Percentiles rank a stretch among this genome's conserved stretches.
Evolutionary conservation across 345 rosid genomes (phyloP).

Genomic region (Lumnitzera littorea): DNA sequence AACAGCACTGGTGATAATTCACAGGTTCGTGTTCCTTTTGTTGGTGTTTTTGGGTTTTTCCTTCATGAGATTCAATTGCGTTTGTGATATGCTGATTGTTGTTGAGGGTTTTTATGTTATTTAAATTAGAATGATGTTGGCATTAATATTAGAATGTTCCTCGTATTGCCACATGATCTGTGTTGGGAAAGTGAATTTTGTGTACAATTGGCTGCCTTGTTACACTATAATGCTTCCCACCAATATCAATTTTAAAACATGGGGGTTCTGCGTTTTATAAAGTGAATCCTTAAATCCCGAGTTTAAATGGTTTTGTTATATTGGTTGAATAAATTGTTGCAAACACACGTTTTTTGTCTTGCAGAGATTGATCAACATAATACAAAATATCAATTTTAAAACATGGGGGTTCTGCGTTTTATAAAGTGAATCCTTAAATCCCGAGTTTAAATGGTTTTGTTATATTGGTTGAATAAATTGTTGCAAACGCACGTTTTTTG

Average conservation of each 20-base stretch:
- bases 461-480: too few relatives aligned
- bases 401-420: too few relatives aligned
- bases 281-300: background rate
- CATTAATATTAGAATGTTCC: too few relatives aligned
- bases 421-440: background rate
- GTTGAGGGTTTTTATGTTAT: background rate
- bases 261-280: background rate
- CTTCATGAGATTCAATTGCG: background rate
- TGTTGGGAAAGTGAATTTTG: too few relatives aligned
- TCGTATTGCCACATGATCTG: too few relatives aligned
- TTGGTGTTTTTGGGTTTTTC: background rate
- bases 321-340: too few relatives aligned
- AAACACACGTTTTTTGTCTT: too few relatives aligned
- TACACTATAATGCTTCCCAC: background rate
- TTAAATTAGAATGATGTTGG: too few relatives aligned
- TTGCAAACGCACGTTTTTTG: too few relatives aligned
- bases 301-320: too few relatives aligned
- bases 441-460: too few relatives aligned
- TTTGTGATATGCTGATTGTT: background rate
- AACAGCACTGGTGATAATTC: background rate
- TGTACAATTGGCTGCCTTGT: background rate
- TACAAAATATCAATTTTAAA: background rate
- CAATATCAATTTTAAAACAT: background rate
- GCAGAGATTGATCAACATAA: too few relatives aligned
- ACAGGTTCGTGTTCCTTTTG: background rate